Evolutionary conservation across 805 yeast species (phyloP), one percentile per base, ranked within the genome.

Genomic region (Candida ovalis): DNA sequence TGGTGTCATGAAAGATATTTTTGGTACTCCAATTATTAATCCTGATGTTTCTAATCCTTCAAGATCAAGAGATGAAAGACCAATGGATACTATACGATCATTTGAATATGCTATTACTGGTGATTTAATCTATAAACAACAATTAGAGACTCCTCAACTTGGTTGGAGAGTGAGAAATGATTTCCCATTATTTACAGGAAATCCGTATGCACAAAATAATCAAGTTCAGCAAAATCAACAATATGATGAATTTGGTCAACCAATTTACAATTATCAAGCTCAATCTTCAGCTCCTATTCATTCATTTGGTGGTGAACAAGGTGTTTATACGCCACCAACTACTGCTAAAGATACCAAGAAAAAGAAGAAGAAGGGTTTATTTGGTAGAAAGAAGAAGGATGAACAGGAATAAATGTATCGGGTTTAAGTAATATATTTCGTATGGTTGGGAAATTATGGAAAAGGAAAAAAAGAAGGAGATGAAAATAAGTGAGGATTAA

Each of bases 31-130:
- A 6, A 94, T 94, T 60, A 63, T 63, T 2, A 81, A 80, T 54
- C 87, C 95, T 7, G 99, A 94, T 65, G 75, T 86, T 57, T 88
- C 96, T 35, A 94, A 94, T 64, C 99, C 99, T 25, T 84, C 97
- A 6, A 79, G 99, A 61, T 71, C 86, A 19, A 80, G 99, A 68
- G 92, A 91, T 66, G 99, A 94, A 70, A 81, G 99, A 61, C 99
- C 99, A 3, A 72, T 94, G 60, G 99, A 95, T 67, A 94, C 99
- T 2, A 91, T 94, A 60, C 77, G 98, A 58, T 77, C 88, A 4
- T 94, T 94, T 68, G 98, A 94, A 72, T 94, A 85, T 63, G 84
- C 97, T 35, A 90, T 94, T 54, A 88, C 96, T 6, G 96, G 96
- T 45, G 99, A 94, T 67, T 70, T 76, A 49, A 68, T 79, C 12